Evolutionary conservation across 352 stramenopile genomes (phyloP), one percentile per base, ranked within the genome.

Genomic region (Aphanomyces stellatus): DNA sequence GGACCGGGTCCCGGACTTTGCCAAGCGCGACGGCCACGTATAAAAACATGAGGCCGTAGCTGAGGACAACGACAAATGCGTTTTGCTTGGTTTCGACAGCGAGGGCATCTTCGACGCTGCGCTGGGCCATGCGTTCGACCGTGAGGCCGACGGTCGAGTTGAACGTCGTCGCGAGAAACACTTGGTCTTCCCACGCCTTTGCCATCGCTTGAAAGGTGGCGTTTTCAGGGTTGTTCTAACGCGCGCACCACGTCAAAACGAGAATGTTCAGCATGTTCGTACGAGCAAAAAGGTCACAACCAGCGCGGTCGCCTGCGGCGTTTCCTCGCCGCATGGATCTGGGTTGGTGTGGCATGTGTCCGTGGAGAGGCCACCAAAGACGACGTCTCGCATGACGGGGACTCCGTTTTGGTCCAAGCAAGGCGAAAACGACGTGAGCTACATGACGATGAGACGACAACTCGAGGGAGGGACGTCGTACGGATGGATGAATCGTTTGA

Each of bases 391-490:
- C 84, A 96, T 95, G 5, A 96, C 88, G 2, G 88, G 88, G 7
- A 94, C 75, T n/a, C 88, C 88, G 59, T 92, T 96, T 71, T 91
- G 73, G 65, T 96, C 88, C 82, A 96, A 91, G 34, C 88, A 96
- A 6, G 87, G 86, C 7, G 84, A 74, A 27, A 69, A 63, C n/a
- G 59, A 41, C 65, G 70, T 13, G 27, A 57, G 49, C 49, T 57
- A 57, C 25, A 33, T 37, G 49, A 57, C 6, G 33, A 22, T 34
- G 27, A 57, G 19, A 19, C 15, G 5, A 24, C 30, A 13, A 22
- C 17, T 3, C 49, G n/a, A 34, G 11, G 15, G 15, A 57, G 30
- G 22, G 6, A 28, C 24, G 24, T 42, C 53, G 31, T 59, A 71
- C 65, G n/a, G 33, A 55, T 3, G 71, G 69, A 37, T 91, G 80